These are phyloP conservation scores for Beta macrorhiza DNA, from an alignment of 179 eudicot species.

Conservation along the genomic window DNA sequence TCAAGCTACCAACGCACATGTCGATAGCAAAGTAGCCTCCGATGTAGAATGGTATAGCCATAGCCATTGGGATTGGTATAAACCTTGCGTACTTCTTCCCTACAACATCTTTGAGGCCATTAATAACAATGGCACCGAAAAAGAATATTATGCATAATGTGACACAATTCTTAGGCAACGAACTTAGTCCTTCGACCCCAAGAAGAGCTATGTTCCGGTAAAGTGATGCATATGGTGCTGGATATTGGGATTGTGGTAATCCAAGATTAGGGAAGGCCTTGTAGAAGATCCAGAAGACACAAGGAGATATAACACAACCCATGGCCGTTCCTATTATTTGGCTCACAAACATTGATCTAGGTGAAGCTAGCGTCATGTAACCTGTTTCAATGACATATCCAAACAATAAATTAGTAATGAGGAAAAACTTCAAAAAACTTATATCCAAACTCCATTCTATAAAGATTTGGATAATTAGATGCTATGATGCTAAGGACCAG, in stretches of 20 bases:
- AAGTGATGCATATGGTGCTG: conserved; percentile 66
- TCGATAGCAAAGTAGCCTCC: conserved; percentile 85
- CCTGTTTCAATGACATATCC: conserved; percentile 40
- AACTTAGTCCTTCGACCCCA: conserved; percentile 67
- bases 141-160: conserved; percentile 58
- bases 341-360: conserved; percentile 84
- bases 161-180: conserved; percentile 71
- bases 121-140: conserved; percentile 44
- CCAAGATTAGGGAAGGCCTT: conserved; percentile 66
- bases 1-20: conserved; percentile 85
- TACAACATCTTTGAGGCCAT: conserved; percentile 47
- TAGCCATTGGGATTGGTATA: conserved; percentile 84
- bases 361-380: conserved; percentile 74
- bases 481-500: too few relatives aligned
- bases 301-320: conserved; percentile 76
- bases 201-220: conserved; percentile 65
- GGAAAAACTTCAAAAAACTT: too few relatives aligned
- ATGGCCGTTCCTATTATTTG: conserved; percentile 77
- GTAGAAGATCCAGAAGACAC: conserved; percentile 80
- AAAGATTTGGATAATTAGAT: too few relatives aligned
- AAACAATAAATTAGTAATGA: neutral
- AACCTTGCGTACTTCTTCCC: conserved; percentile 44
- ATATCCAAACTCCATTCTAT: too few relatives aligned
- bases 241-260: conserved; percentile 37
- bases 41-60: conserved; percentile 80